Percentiles rank a stretch among this genome's conserved stretches.
Conservation (phyloP, 305 asterid species). For the Solanum hybrid region DNA sequence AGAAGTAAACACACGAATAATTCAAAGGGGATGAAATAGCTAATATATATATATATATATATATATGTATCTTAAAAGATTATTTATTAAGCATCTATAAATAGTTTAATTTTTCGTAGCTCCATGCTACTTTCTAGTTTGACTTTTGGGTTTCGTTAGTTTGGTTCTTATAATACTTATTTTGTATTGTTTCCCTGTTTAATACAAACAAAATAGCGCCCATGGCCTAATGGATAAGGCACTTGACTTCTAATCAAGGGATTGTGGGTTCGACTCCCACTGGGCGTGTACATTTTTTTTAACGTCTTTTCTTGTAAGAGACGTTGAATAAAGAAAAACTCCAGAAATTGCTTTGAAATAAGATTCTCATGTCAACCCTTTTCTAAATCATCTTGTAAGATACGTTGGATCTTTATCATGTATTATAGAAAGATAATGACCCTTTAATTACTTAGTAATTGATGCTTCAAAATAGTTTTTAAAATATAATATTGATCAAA, state of each 20-base stretch:
- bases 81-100: no score
- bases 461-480: background rate
- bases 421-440: background rate
- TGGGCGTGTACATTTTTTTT: constrained; percentile 48
- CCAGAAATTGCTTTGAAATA: no score
- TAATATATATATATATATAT: no score
- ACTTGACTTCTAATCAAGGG: constrained; percentile 95
- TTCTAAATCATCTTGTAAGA: background rate
- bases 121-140: background rate
- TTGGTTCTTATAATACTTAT: background rate
- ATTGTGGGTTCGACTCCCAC: constrained; percentile 99
- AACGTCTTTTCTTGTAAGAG: no score
- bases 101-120: background rate
- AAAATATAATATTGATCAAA: background rate
- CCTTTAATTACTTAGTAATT: background rate
- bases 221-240: constrained; percentile 99
- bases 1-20: background rate
- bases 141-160: background rate
- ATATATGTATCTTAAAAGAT: background rate
- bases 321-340: background rate
- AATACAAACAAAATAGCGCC: constrained; percentile 27
- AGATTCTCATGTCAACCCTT: no score
- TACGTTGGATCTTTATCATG: background rate
- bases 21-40: no score
- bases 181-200: background rate